Base-by-base conservation (phyloP, 2,329 filamentous ascomycete genomes). In the Cercospora sp. region DNA sequence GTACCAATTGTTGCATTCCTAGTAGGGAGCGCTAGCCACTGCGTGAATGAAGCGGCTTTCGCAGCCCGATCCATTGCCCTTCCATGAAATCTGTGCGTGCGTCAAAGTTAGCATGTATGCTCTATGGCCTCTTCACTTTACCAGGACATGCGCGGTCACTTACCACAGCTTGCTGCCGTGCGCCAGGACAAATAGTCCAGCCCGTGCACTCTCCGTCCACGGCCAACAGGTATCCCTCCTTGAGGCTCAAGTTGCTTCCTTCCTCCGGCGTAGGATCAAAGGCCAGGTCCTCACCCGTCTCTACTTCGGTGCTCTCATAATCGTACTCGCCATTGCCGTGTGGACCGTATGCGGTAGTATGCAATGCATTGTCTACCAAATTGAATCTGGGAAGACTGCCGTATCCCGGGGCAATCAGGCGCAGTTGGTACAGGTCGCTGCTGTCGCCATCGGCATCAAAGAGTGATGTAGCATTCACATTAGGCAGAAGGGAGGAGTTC, bases 151-250 rank as follows among this genome's bases (percentile, higher is more conserved):
- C 12, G 12, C 31, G 31, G 31, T 48, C 36, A 75, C 77, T 74
- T 70, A 82, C 74, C 59, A 81, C 78, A 9, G 70, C 69, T 67
- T 75, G 69, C 16, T 72, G 73, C 36, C 79, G 63, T 7, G 72
- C 68, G 2, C 77, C 79, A 20, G 75, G 68, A 64, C 80, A 82
- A 48, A 82, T 73, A 55, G 73, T 80, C 80, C 80, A 82, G 0
- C 80, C 80, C 60, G 76, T 73, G 10, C 63, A 76, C 60, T 77
- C 67, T 0, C 78, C 80, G 59, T 74, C 73, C 23, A 81, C 79
- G 1, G 75, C 78, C 42, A 82, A 53, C 28, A 82, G 63, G 68
- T 79, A 81, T 33, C 78, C 80, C 13, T 73, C 72, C 61, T 75
- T 68, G 65, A 82, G 62, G 65, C 65, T 77, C 58, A 82, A 48